Evolutionary conservation across 2,329 filamentous ascomycete species (phyloP), one percentile per base, ranked within the genome.

Genomic region (Botrytis squamosa): DNA sequence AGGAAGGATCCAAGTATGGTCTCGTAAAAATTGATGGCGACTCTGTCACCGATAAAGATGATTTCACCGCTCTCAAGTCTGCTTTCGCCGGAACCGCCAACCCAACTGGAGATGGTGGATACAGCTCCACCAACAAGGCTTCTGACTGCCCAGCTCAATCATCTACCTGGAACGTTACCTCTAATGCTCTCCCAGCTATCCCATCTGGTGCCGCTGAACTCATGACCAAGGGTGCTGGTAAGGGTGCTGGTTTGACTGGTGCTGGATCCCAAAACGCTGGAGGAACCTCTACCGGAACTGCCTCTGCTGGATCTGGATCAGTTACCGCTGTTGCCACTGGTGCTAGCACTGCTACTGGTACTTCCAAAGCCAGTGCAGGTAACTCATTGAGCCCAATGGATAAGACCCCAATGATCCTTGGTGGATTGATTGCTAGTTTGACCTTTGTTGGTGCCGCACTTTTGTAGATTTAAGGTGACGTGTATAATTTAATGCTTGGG

Each of bases 1-100:
- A 92, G 80, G 94, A 97, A 83, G 86, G 87, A 75, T 93, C 91
- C 84, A 87, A 91, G 64, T 98, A 90, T 83, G 95, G 95, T 77
- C 75, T 81, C 38, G 80, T 81, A 22, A 77, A 73, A 1, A 79
- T 81, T 42, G 44, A 79, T 9, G 70, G 66, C 33, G 77, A 75
- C 63, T 81, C 79, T 46, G 82, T 85, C 52, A 82, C 82, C 33
- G 83, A 84, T 55, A 80, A 82, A 52, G 66, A 77, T 46, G 87
- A 88, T 77, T 90, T 86, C 82, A 79, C 78, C 6, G 82, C 84
- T 73, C 84, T 89, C 73, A 82, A 86, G 81, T 77, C 77, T 42
- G 84, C 84, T 42, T 84, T 85, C 74, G 75, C 80, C 2, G 81
- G 81, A 62, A 85, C 84, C 74, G 78, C 83, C 33, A 80, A 83